These are phyloP conservation scores for Macrolepiota dolichaula DNA, from an alignment of 768 basidiomycete species.

Conservation along the genomic window DNA sequence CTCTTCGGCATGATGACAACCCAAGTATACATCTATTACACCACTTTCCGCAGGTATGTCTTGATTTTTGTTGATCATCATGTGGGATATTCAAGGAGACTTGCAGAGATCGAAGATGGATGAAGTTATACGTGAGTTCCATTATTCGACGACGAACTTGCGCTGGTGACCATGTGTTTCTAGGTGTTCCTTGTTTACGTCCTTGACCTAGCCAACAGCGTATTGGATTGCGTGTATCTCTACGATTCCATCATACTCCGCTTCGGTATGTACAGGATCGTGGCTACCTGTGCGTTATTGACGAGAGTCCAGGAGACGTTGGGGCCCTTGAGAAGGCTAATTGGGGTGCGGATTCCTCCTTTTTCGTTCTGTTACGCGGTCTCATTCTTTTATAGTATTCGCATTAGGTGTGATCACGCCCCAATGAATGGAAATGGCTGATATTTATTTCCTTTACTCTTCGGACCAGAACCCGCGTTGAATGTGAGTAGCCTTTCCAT, in stretches of 20 bases:
- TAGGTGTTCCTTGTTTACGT: slow-evolving; percentile 43
- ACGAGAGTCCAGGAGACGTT: slow-evolving; percentile 14
- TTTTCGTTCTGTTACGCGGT: background rate
- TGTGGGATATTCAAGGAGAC: background rate
- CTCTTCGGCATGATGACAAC: slow-evolving; percentile 50
- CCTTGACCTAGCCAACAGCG: slow-evolving; percentile 45
- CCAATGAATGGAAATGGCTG: background rate
- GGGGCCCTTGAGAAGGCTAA: slow-evolving; percentile 18
- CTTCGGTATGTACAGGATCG: slow-evolving; percentile 32
- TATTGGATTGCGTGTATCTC: slow-evolving; percentile 41
- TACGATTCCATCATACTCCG: slow-evolving; percentile 44
- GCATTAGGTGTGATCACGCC: slow-evolving; percentile 25
- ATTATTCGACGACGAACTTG: background rate
- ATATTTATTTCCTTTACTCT: background rate
- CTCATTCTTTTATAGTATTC: slow-evolving; percentile 29
- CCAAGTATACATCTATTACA: slow-evolving; percentile 46
- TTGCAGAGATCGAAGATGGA: slow-evolving; percentile 42
- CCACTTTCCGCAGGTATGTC: slow-evolving; percentile 28
- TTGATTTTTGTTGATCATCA: background rate
- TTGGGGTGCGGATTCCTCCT: slow-evolving; percentile 19
- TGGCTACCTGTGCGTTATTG: background rate
- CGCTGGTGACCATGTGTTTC: background rate
- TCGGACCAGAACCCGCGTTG: slow-evolving; percentile 11
- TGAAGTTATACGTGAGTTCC: slow-evolving; percentile 41
- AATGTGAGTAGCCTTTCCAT: slow-evolving; percentile 3